Conservation (phyloP, 2,329 filamentous ascomycete species). For the Biscogniauxia sp. region DNA sequence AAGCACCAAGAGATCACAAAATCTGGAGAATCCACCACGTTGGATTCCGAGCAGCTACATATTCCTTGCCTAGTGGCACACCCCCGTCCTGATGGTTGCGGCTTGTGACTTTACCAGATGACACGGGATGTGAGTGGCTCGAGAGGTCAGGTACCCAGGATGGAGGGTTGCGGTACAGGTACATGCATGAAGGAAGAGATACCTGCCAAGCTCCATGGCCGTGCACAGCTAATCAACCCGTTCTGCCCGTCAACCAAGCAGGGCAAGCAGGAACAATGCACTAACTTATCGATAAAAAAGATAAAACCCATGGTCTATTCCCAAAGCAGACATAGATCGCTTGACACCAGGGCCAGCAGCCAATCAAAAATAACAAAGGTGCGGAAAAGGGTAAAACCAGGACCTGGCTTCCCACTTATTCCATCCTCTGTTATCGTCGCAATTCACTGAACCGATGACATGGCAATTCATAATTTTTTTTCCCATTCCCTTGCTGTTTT, state of each 20-base stretch:
- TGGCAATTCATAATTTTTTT: conserved; percentile 7
- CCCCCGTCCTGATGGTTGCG: conserved; percentile 13
- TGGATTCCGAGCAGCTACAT: conserved; percentile 17
- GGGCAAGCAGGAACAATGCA: not conserved
- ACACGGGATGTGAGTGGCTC: conserved; percentile 25
- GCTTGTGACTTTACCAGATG: conserved; percentile 30
- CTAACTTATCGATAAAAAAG: conserved; percentile 12
- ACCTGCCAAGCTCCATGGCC: conserved; percentile 10
- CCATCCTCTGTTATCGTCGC: conserved; percentile 4
- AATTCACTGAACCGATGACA: conserved; percentile 8
- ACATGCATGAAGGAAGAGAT: conserved; percentile 14
- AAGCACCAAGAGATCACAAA: conserved; percentile 6
- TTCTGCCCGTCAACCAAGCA: not conserved
- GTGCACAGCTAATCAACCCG: not conserved
- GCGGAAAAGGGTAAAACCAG: not conserved
- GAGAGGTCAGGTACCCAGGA: conserved; percentile 17
- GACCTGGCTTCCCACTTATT: conserved; percentile 1
- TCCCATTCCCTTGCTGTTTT: conserved; percentile 7
- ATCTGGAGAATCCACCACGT: conserved; percentile 17
- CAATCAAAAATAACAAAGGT: not conserved
- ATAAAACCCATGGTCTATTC: conserved; percentile 1
- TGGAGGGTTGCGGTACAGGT: conserved; percentile 20
- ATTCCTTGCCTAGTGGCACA: conserved; percentile 13
- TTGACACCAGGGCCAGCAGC: not conserved
- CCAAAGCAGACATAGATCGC: not conserved